Conservation (phyloP, 345 rosid genomes). For the Clarkia xantiana region DNA sequence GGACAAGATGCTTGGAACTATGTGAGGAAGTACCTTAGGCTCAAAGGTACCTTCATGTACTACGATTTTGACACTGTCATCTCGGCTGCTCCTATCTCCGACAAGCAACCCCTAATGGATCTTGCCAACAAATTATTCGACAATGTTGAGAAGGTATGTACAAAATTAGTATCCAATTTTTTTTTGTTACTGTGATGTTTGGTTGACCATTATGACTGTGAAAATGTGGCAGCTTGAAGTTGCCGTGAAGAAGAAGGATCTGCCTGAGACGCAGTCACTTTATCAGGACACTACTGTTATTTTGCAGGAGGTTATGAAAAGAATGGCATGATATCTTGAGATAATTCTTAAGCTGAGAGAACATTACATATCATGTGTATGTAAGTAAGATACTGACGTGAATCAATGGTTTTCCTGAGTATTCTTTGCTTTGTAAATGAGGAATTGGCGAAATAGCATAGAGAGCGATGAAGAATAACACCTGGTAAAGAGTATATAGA, state of each 20-base stretch:
- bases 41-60: constrained; percentile 64
- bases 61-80: constrained; percentile 71
- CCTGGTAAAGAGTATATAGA: too few relatives aligned
- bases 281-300: constrained; percentile 39
- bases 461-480: too few relatives aligned
- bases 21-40: constrained; percentile 61
- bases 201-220: neutral
- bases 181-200: neutral
- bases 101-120: constrained; percentile 56
- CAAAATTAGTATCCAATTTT: neutral
- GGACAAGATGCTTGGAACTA: constrained; percentile 64
- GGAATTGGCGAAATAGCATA: too few relatives aligned
- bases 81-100: constrained; percentile 40
- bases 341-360: neutral
- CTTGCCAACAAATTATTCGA: constrained; percentile 75
- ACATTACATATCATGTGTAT: neutral
- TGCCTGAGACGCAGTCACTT: constrained; percentile 32
- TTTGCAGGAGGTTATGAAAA: constrained; percentile 58
- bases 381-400: neutral
- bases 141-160: constrained; percentile 55
- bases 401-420: too few relatives aligned
- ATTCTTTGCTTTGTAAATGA: too few relatives aligned
- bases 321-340: constrained; percentile 22
- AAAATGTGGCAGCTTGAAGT: constrained; percentile 44
- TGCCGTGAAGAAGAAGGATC: constrained; percentile 41